These are phyloP conservation scores for Luffa aegyptiaca DNA, from an alignment of 306 rosid species.

Conservation along the genomic window DNA sequence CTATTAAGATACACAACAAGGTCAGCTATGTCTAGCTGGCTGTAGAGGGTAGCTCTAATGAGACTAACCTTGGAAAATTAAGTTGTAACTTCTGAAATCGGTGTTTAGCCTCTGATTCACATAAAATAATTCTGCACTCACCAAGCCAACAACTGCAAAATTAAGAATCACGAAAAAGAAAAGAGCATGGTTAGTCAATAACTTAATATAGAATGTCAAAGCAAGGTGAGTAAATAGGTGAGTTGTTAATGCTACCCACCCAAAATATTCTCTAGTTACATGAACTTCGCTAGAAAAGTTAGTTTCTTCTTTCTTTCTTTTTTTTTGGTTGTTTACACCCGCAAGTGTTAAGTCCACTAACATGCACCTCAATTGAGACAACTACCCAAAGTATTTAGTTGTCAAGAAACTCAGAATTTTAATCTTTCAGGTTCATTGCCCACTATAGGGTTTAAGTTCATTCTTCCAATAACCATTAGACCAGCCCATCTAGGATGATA, in stretches of 20 bases:
- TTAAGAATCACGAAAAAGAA: not conserved
- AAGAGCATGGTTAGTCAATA: not conserved
- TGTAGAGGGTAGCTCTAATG: not conserved
- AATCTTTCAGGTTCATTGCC: not conserved
- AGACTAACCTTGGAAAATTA: slow-evolving; percentile 77
- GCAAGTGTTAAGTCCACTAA: too few relatives aligned
- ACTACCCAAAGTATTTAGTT: not conserved
- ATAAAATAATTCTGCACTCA: slow-evolving; percentile 70
- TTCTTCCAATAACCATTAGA: too few relatives aligned
- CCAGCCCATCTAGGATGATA: not conserved
- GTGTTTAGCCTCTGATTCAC: slow-evolving; percentile 86
- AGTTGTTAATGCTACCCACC: not conserved
- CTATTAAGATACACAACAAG: not conserved
- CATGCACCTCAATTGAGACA: not conserved
- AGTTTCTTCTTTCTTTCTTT: not conserved
- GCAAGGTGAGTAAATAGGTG: not conserved
- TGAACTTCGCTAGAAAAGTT: not conserved
- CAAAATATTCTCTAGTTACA: not conserved
- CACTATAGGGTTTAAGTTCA: too few relatives aligned
- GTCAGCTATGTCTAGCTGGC: not conserved
- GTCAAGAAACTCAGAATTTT: not conserved
- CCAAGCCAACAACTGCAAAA: slow-evolving; percentile 74
- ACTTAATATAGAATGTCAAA: not conserved
- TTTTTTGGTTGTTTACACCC: not conserved
- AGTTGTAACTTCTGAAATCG: slow-evolving; percentile 83